Evolutionary conservation across 2,329 filamentous ascomycete species (phyloP).

Genomic region (Triangularia setosa): DNA sequence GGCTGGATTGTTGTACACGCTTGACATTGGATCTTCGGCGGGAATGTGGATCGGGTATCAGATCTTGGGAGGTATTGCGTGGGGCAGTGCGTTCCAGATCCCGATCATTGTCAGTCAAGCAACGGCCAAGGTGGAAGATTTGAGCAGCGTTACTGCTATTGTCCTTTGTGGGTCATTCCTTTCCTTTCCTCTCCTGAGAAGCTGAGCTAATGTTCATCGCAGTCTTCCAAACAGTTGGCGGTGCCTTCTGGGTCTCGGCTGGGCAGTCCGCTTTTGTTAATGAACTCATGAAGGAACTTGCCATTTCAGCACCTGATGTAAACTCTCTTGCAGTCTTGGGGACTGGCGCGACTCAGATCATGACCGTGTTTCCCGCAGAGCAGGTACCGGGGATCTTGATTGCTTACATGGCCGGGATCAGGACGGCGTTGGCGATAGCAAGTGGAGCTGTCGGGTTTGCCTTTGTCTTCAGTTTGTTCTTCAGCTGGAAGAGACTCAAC

Average conservation of each 20-base stretch:
- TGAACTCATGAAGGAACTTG: conserved; percentile 27
- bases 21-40: conserved; percentile 30
- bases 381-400: conserved; percentile 47
- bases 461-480: conserved; percentile 28
- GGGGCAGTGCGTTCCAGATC: conserved; percentile 38
- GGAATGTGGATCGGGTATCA: conserved; percentile 46
- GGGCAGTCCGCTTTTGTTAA: conserved; percentile 40
- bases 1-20: conserved; percentile 35
- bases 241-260: conserved; percentile 42
- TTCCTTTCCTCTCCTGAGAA: not conserved
- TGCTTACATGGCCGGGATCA: conserved; percentile 59
- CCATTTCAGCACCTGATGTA: conserved; percentile 30
- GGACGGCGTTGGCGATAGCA: conserved; percentile 53
- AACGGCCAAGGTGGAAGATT: conserved; percentile 27
- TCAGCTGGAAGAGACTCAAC: conserved; percentile 28
- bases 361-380: conserved; percentile 41
- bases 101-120: conserved; percentile 42
- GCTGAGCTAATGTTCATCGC: not conserved
- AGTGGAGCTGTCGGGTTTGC: conserved; percentile 38
- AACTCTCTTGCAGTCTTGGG: conserved; percentile 31
- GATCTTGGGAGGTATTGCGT: conserved; percentile 40
- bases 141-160: conserved; percentile 28
- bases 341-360: conserved; percentile 49
- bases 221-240: conserved; percentile 42
- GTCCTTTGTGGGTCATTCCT: conserved; percentile 26